These are phyloP conservation scores for Podospora anserina DNA, from an alignment of 495 filamentous ascomycete species.

Conservation along the genomic window DNA sequence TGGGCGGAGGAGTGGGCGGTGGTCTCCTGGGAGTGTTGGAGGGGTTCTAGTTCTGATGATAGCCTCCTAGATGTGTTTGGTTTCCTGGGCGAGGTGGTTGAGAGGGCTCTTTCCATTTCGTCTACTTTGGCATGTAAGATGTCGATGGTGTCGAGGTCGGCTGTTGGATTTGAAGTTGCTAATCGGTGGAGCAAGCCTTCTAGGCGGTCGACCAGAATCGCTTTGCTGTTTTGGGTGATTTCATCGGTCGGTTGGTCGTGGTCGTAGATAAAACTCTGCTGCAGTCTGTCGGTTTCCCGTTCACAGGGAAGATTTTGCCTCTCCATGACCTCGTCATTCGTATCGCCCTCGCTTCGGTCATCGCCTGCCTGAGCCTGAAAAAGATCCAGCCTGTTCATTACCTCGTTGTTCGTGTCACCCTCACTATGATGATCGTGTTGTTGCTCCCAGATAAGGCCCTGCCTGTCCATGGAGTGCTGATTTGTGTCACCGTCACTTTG, in stretches of 20 bases:
- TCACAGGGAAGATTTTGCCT: no score
- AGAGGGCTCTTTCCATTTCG: conserved; percentile 45
- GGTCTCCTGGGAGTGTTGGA: background rate
- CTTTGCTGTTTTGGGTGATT: conserved; percentile 41
- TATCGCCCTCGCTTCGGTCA: background rate
- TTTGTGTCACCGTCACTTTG: no score
- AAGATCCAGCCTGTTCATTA: conserved; percentile 7
- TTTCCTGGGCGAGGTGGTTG: conserved; percentile 6
- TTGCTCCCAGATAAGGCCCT: no score
- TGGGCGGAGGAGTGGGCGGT: no score
- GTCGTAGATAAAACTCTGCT: conserved; percentile 6
- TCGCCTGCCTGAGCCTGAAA: background rate
- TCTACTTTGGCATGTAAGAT: conserved; percentile 43
- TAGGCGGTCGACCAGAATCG: conserved; percentile 49
- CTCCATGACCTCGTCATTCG: no score
- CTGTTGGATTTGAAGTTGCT: conserved; percentile 6
- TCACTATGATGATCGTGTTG: background rate
- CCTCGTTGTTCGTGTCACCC: conserved; percentile 6
- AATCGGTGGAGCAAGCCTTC: conserved; percentile 45
- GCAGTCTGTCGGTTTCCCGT: conserved; percentile 1
- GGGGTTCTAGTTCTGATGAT: background rate
- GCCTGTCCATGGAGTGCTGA: no score
- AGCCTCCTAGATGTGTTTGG: background rate
- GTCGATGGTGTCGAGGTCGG: conserved; percentile 31
- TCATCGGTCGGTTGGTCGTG: conserved; percentile 7